Evolutionary conservation across 257 asterid species (phyloP).

Genomic region (Pogostemon cablin): DNA sequence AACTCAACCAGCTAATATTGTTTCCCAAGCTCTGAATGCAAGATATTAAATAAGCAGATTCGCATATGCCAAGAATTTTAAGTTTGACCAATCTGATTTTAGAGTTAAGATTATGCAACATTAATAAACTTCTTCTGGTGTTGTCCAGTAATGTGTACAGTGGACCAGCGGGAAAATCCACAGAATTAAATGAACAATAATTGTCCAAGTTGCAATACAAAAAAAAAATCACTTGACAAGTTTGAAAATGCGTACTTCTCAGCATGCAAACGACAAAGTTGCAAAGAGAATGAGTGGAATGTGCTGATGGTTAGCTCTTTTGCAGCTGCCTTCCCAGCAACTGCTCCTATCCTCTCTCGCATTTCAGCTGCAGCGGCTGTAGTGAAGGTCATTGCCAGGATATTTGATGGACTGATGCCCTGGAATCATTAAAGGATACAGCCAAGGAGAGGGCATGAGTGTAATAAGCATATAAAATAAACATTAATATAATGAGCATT

Average conservation of each 20-base stretch:
- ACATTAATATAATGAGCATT: slow-evolving; percentile 9
- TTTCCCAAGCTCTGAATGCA: slow-evolving; percentile 8
- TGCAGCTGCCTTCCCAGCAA: slow-evolving; percentile 87
- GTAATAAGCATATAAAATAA: slow-evolving; percentile 18
- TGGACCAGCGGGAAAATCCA: background rate
- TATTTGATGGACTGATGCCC: slow-evolving; percentile 82
- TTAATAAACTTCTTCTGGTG: slow-evolving; percentile 18
- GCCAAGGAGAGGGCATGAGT: slow-evolving; percentile 19
- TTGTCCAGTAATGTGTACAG: background rate
- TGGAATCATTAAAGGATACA: slow-evolving; percentile 30
- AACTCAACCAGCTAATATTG: background rate
- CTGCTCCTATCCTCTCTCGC: slow-evolving; percentile 90
- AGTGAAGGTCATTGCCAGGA: slow-evolving; percentile 97
- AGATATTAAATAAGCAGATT: slow-evolving; percentile 15
- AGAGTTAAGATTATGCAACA: slow-evolving; percentile 3
- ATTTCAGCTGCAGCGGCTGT: slow-evolving; percentile 97
- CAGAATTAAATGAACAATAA: slow-evolving; percentile 14
- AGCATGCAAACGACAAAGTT: slow-evolving; percentile 92
- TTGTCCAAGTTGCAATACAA: slow-evolving; percentile 14
- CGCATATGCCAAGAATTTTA: background rate
- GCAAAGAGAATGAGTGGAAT: slow-evolving; percentile 94
- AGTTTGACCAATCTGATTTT: slow-evolving; percentile 8
- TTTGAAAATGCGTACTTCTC: slow-evolving; percentile 68
- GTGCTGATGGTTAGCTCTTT: slow-evolving; percentile 94
- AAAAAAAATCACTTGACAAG: background rate